Evolutionary conservation across 805 yeast genomes (phyloP), one percentile per base, ranked within the genome.

Genomic region (Saccharomycopsis oosterbeekiorum): DNA sequence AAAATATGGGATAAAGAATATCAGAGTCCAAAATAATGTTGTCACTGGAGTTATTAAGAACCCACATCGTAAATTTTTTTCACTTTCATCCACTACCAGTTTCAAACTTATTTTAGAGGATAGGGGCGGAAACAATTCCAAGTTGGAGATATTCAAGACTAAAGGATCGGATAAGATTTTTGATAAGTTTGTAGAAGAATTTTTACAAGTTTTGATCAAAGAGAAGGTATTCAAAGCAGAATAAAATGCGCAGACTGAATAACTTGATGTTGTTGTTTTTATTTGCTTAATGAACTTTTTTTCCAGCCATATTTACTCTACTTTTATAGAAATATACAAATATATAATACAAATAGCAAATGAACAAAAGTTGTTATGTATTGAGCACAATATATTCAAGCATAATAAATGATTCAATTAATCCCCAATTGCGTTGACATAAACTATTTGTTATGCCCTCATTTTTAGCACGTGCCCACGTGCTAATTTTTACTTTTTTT

Each of bases 1-100:
- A 50, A 67, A 68, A 57, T 72, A 71, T 59, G 73, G 72, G 11
- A 63, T 71, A 26, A 62, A 67, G 41, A 69, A 69, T 58, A 59
- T 63, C 17, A 56, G 59, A 11, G 56, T 61, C 6, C 58, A 55
- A 47, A 57, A 59, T 34, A 63, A 61, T 41, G 62, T 63, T 21
- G 58, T 63, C 34, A 55, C 64, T 26, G 63, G 61, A 2, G 58
- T 58, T 3, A 59, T 63, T 12, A 63, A 59, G 34, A 61, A 63
- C 37, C 53, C 54, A 24, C 21, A 39, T 26, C 40, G 60, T 17
- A 59, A 54, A 17, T 39, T 57, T 11, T 61, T 63, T 34, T 60
- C 57, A 56, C 59, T 59, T 26, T 55, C 59, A 1, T 36, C 58
- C 1, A 37, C 63, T 36, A 61, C 63, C 12, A 40, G 36, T 17